These are phyloP conservation scores for Teunomyces funiuensis DNA, from an alignment of 805 yeast species.

Conservation along the genomic window DNA sequence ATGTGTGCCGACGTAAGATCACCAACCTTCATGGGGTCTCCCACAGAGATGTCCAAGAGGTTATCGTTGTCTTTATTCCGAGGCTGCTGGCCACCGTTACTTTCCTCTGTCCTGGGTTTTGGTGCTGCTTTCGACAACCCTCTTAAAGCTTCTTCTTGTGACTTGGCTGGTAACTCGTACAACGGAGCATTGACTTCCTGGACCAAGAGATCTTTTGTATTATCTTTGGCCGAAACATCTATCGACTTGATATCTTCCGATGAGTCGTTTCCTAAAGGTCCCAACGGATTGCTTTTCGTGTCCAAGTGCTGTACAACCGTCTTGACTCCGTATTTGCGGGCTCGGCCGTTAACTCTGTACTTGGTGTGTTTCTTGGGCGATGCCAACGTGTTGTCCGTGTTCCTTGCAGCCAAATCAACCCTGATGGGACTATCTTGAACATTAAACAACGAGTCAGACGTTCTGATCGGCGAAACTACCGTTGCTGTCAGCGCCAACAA, in stretches of 20 bases:
- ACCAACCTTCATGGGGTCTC: constrained; percentile 90
- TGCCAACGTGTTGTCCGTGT: background rate
- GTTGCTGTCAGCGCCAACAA: constrained; percentile 3
- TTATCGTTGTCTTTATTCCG: constrained; percentile 13
- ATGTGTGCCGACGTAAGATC: constrained; percentile 88
- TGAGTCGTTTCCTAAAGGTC: constrained; percentile 26
- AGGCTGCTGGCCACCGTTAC: background rate
- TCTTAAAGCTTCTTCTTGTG: constrained; percentile 12
- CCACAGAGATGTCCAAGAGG: constrained; percentile 66
- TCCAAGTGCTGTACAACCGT: constrained; percentile 30
- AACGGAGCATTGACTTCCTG: constrained; percentile 56
- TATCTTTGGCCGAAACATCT: constrained; percentile 19
- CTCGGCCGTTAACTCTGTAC: constrained; percentile 29
- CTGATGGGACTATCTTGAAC: constrained; percentile 33
- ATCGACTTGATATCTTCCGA: constrained; percentile 8
- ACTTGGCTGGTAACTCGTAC: constrained; percentile 39
- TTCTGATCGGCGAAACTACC: constrained; percentile 14
- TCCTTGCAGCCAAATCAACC: constrained; percentile 8
- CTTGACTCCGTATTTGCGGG: constrained; percentile 29
- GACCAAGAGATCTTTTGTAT: constrained; percentile 32
- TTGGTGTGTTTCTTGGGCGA: constrained; percentile 22
- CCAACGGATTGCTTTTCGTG: constrained; percentile 19
- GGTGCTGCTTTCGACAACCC: background rate
- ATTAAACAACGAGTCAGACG: constrained; percentile 32
- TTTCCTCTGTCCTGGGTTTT: background rate